A percentile compares a stretch with the other conserved stretches of the same genome.
Conservation (phyloP, 805 yeast species). For the Nakazawaea pomicola region DNA sequence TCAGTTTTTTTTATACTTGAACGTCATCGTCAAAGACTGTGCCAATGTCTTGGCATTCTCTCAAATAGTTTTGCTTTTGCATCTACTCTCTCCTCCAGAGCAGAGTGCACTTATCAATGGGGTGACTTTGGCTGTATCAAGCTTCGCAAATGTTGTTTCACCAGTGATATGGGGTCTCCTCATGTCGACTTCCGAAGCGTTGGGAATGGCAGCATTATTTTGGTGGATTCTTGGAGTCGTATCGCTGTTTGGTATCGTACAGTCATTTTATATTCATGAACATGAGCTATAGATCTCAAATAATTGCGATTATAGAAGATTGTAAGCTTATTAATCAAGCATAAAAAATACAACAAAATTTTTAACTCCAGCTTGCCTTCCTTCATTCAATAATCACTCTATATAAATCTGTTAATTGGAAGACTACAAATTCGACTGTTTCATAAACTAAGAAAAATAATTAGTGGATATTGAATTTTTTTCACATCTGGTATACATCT, state of each 20-base stretch:
- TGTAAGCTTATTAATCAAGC: too few species aligned
- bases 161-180: conserved; percentile 55
- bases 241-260: not conserved
- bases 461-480: too few species aligned
- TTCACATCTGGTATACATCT: too few species aligned
- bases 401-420: too few species aligned
- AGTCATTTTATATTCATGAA: too few species aligned
- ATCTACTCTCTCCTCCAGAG: conserved; percentile 46
- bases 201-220: not conserved
- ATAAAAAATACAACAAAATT: too few species aligned
- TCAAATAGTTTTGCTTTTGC: conserved; percentile 46
- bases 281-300: too few species aligned
- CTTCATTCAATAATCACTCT: too few species aligned
- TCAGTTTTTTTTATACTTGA: conserved; percentile 20
- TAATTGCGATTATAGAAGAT: too few species aligned
- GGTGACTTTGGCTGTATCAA: conserved; percentile 45
- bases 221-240: not conserved
- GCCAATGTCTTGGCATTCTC: conserved; percentile 47
- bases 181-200: conserved; percentile 5
- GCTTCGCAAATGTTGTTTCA: conserved; percentile 52
- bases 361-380: too few species aligned
- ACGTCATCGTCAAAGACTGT: conserved; percentile 23
- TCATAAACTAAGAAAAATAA: too few species aligned
- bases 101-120: conserved; percentile 59
- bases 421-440: too few species aligned